Evolutionary conservation across 1,284 basidiomycete genomes (phyloP).

Genomic region (Cryptococcus hybrid): DNA sequence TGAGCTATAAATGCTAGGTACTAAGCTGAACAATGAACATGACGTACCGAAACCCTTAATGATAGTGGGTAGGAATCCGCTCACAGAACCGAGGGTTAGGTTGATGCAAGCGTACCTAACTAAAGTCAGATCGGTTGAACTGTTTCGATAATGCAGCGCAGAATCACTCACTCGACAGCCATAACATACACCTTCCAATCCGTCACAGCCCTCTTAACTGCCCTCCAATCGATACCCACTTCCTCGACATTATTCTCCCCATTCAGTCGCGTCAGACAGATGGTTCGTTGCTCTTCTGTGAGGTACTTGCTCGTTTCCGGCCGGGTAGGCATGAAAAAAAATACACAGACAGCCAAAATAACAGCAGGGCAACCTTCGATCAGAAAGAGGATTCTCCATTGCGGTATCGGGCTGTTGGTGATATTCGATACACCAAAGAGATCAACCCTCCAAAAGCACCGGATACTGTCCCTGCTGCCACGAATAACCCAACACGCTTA

Average conservation of each 20-base stretch:
- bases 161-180: slow-evolving; percentile 62
- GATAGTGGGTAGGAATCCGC: slow-evolving; percentile 82
- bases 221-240: slow-evolving; percentile 48
- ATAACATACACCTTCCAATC: slow-evolving; percentile 58
- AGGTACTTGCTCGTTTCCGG: slow-evolving; percentile 72
- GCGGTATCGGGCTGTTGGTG: slow-evolving; percentile 24
- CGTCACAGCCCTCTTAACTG: slow-evolving; percentile 62
- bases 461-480: slow-evolving; percentile 47
- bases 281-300: slow-evolving; percentile 66
- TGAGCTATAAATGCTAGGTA: too few species aligned
- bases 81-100: slow-evolving; percentile 70
- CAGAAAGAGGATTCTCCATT: slow-evolving; percentile 44
- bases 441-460: slow-evolving; percentile 49
- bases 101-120: slow-evolving; percentile 75
- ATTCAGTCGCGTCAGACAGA: slow-evolving; percentile 73
- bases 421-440: slow-evolving; percentile 44
- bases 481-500: slow-evolving; percentile 52
- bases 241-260: slow-evolving; percentile 63
- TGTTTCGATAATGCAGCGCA: slow-evolving; percentile 39
- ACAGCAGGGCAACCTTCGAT: slow-evolving; percentile 63
- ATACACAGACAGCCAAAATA: slow-evolving; percentile 64
- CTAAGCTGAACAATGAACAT: neutral
- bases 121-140: slow-evolving; percentile 50
- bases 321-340: slow-evolving; percentile 68
- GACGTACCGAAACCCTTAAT: slow-evolving; percentile 52